These are phyloP conservation scores for Mortierella sp. DNA, from an alignment of 371 early-diverging fungal species.

Conservation along the genomic window DNA sequence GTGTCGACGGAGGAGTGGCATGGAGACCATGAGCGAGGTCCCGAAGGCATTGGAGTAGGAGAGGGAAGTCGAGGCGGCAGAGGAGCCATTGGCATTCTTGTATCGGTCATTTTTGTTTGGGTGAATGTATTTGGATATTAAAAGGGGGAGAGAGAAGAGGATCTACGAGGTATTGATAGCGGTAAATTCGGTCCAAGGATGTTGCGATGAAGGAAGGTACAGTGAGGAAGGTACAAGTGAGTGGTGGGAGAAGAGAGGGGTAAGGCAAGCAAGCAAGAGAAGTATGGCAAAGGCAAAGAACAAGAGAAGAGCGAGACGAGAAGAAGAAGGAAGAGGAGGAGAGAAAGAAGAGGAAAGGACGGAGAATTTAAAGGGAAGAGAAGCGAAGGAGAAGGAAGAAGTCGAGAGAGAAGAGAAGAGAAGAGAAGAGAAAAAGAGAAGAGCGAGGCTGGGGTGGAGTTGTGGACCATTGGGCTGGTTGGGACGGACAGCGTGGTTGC, in stretches of 20 bases:
- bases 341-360: not conserved
- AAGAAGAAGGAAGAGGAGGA: not conserved
- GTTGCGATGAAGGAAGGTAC: not conserved
- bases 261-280: not conserved
- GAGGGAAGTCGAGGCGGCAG: not conserved
- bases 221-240: not conserved
- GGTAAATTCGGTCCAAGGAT: not conserved
- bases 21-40: not conserved
- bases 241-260: not conserved
- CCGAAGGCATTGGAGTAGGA: not conserved
- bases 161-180: not conserved
- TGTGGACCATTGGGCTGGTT: slow-evolving; percentile 13
- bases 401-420: not conserved
- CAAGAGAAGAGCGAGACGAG: not conserved
- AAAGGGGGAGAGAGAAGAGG: not conserved
- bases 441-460: not conserved
- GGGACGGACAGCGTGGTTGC: not conserved
- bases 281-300: not conserved
- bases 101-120: not conserved
- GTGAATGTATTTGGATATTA: not conserved
- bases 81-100: not conserved
- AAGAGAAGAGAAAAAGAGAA: not conserved
- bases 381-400: not conserved
- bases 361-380: not conserved
- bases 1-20: slow-evolving; percentile 6